Evolutionary conservation across 73 alveolate species (phyloP).

Genomic region (Paramecium caudatum): DNA sequence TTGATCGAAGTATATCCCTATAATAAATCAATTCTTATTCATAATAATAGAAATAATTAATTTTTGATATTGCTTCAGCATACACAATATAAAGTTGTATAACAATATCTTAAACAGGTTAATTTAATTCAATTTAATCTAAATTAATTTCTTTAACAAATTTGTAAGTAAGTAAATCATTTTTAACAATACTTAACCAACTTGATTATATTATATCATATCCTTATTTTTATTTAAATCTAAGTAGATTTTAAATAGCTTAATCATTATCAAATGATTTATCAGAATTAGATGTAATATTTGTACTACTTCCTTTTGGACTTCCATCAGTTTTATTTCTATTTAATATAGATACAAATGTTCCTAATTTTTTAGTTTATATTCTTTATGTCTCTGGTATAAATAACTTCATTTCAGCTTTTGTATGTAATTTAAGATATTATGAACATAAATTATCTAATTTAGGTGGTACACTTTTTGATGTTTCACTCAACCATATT

Average conservation of each 20-base stretch:
- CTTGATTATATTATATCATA: not conserved
- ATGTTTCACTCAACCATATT: constrained; percentile 46
- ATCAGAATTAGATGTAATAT: not conserved
- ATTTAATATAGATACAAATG: constrained; percentile 15
- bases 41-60: constrained; percentile 7
- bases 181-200: not conserved
- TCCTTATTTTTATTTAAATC: not conserved
- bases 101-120: not conserved
- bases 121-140: not conserved
- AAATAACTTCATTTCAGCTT: constrained; percentile 32
- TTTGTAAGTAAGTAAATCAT: constrained; percentile 25
- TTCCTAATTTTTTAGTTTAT: not conserved
- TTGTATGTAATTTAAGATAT: not conserved
- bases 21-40: constrained; percentile 1
- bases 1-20: not conserved
- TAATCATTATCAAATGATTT: constrained; percentile 3
- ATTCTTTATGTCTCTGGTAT: not conserved
- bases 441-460: constrained; percentile 15
- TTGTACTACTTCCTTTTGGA: constrained; percentile 25
- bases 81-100: not conserved
- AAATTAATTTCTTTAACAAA: constrained; percentile 18
- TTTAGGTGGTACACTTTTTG: not conserved
- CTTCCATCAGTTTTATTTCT: not conserved
- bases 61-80: not conserved
- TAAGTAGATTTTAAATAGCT: not conserved